A percentile compares a stretch with the other conserved stretches of the same genome.
Evolutionary conservation across 176 grass and related monocot species (phyloP).

Genomic region (Secale cereale): DNA sequence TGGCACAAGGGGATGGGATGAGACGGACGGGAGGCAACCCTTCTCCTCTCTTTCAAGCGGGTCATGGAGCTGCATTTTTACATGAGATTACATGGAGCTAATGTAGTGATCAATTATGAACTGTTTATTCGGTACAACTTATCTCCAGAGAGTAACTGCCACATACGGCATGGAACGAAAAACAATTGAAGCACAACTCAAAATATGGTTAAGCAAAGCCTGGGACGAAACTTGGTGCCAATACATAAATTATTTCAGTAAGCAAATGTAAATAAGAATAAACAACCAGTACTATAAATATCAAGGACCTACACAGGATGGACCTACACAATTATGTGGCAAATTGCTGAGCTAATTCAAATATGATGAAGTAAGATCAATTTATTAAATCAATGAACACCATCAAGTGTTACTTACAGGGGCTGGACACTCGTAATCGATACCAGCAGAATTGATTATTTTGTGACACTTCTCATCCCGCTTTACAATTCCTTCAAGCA

Average conservation of each 20-base stretch:
- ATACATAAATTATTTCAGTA: neutral
- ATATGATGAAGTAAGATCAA: neutral
- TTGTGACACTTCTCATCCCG: conserved; percentile 69
- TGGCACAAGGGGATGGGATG: no score
- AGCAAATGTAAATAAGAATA: neutral
- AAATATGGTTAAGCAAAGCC: neutral
- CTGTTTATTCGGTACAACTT: neutral
- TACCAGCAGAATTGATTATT: conserved; percentile 68
- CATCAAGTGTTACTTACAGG: conserved; percentile 57
- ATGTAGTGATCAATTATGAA: no score
- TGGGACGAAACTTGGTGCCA: neutral
- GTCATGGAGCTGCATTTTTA: no score
- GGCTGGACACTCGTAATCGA: conserved; percentile 76
- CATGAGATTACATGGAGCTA: no score
- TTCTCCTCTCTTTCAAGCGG: no score
- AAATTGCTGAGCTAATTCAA: neutral
- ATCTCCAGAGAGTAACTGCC: neutral
- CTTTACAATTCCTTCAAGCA: conserved; percentile 74
- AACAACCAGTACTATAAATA: neutral
- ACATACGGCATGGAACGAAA: neutral
- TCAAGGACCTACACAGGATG: neutral
- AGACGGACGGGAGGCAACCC: no score
- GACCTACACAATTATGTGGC: neutral
- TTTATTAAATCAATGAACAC: neutral
- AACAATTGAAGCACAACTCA: neutral